Evolutionary conservation across 305 asterid species (phyloP), one percentile per base, ranked within the genome.

Genomic region (Nicotiana rustica): DNA sequence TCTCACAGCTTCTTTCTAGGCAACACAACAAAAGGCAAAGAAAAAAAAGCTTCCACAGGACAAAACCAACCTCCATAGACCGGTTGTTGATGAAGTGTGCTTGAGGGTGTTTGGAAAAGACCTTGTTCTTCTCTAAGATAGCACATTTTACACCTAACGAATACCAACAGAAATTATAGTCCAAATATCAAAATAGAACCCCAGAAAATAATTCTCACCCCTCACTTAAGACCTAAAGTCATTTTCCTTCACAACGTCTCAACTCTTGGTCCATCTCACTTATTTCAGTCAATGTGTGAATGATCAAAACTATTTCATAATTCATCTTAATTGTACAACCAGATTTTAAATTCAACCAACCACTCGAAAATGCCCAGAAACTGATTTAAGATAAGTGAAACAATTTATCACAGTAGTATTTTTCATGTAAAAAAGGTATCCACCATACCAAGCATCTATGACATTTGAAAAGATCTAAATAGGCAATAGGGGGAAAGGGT

Each of bases 81-180:
- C 98, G 90, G 75, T 96, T 94, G 86, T 96, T 92, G 86, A 96
- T 92, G 85, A 96, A 94, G 88, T 96, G 99, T 85, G 98, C 99
- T 88, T 96, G 99, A 73, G 98, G 98, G 85, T 96, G 98, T 29
- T 86, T 86, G 4, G 98, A 90, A 81, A 96, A 96, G 68, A 56
- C 89, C 83, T 70, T 84, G 83, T 65, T 90, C 86, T 90, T 96
- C 95, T 96, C 98, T 84, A 96, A 18, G 84, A 96, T 89, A 21
- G 96, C 92, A 88, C 98, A 93, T 87, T 89, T 86, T 33, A 96
- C 92, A 65, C 98, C 99, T 94, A 77, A 73, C 44, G 29, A 80
- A 80, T 36, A 49, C 18, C 67, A 66, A 31, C 64, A 67, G 35
- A 80, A 66, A 29, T 47, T 31, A 25, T n/a, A 13, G 4, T 36